Base-by-base conservation (phyloP, 768 basidiomycete genomes). In the Mrakia gelida region DNA sequence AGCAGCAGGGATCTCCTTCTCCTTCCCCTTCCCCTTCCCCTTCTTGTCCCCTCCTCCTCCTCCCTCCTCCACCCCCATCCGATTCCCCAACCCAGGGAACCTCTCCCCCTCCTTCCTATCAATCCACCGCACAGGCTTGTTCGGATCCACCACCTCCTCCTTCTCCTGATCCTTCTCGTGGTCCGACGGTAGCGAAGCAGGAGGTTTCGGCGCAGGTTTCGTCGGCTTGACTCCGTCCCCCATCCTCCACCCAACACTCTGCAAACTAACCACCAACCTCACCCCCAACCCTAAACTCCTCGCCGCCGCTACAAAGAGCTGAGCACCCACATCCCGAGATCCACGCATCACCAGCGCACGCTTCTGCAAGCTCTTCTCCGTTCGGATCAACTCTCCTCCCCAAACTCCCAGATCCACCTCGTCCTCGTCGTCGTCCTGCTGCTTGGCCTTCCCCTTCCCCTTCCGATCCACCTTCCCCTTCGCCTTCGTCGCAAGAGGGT, bases 341-440 rank as follows among this genome's bases (percentile, higher is more conserved):
- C 95, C 97, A 78, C 85, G 87, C 75, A 88, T 88, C 88, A 91
- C 90, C 28, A 98, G 85, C 0, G 90, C 91, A 82, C 95, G 94
- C 83, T 97, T 98, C 92, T 95, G 95, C 56, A 98, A 87, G 80
- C 93, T 94, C 82, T 95, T 95, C 21, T 88, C 86, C 72, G 90
- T 91, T 67, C 91, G 87, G 41, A 97, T 89, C 3, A 86, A 82
- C 84, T 96, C 95, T 54, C 87, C 87, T 15, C 89, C 89, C 32
- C 67, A 70, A 4, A 59, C 18, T 26, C n/a, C 2, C 23, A 68
- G 34, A 7, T 71, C 76, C 13, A 10, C 56, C n/a, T 15, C 59
- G 0, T 15, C 59, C 26, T n/a, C 59, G n/a, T 52, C 49, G 1
- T 52, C 16, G 15, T 52, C 13, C 6, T 28, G 26, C 26, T 59